Percentiles rank a stretch among this genome's conserved stretches.
Evolutionary conservation across 192 early-diverging fungal species (phyloP).

Genomic region (Linderina pennispora): DNA sequence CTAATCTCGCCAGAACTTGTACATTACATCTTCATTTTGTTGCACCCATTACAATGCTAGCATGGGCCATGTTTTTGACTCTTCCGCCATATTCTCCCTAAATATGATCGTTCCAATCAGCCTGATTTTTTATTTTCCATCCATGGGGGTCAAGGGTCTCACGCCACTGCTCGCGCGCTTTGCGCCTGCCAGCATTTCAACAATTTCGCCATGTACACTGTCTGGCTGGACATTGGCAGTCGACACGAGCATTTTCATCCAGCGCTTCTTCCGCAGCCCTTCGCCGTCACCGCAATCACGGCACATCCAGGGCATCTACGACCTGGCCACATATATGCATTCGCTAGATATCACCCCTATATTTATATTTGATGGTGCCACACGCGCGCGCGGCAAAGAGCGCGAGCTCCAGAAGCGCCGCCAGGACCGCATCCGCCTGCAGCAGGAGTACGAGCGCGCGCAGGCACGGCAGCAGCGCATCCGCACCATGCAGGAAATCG

Average conservation of each 20-base stretch:
- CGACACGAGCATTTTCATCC: constrained; percentile 52
- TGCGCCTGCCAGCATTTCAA: constrained; percentile 43
- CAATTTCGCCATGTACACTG: constrained; percentile 26
- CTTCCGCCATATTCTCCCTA: too few species aligned
- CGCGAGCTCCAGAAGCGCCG: constrained; percentile 33
- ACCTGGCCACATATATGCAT: constrained; percentile 45
- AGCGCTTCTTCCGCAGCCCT: constrained; percentile 47
- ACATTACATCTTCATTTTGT: too few species aligned
- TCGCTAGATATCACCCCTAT: constrained; percentile 53
- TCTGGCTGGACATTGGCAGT: constrained; percentile 45
- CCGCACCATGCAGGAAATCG: neutral
- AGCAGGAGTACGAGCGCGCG: constrained; percentile 11
- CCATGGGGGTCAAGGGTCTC: constrained; percentile 55
- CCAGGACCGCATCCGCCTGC: constrained; percentile 6
- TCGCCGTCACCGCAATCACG: constrained; percentile 39
- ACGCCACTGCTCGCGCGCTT: constrained; percentile 48
- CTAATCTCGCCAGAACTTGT: too few species aligned
- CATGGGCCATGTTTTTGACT: too few species aligned
- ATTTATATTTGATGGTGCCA: constrained; percentile 63
- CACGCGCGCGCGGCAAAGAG: constrained; percentile 49
- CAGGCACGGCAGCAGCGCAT: constrained; percentile 12
- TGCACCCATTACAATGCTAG: too few species aligned
- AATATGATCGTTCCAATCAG: too few species aligned
- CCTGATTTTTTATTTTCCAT: too few species aligned
- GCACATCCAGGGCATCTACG: constrained; percentile 57